These are phyloP conservation scores for Phaeoacremonium minimum DNA, from an alignment of 2,329 filamentous ascomycete species.

Conservation along the genomic window DNA sequence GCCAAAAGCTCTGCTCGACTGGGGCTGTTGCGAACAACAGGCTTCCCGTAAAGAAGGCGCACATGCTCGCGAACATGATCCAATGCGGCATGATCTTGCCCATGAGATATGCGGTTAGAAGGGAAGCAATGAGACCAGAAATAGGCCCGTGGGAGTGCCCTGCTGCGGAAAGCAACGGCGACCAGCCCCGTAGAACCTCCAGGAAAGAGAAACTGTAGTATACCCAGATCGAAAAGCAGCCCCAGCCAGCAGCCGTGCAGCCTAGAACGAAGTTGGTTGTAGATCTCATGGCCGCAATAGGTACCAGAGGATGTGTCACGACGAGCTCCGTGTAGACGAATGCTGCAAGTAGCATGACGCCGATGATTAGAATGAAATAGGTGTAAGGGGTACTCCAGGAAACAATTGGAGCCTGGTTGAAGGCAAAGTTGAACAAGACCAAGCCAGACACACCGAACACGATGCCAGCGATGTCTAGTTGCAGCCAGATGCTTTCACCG, in stretches of 20 bases:
- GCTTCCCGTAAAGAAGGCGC: conserved; percentile 36
- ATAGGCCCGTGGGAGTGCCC: conserved; percentile 40
- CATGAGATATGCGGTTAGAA: conserved; percentile 37
- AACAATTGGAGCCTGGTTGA: conserved; percentile 47
- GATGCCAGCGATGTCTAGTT: conserved; percentile 4
- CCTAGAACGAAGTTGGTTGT: conserved; percentile 44
- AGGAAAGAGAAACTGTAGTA: conserved; percentile 35
- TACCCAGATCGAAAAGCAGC: conserved; percentile 34
- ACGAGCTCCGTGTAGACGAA: conserved; percentile 46
- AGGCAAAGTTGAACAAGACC: conserved; percentile 53
- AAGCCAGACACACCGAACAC: conserved; percentile 41
- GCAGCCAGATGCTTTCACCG: conserved; percentile 15
- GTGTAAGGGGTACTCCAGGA: conserved; percentile 48
- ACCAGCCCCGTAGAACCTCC: conserved; percentile 25
- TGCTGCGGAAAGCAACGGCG: conserved; percentile 37
- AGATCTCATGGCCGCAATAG: conserved; percentile 37
- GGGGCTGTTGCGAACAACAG: conserved; percentile 43
- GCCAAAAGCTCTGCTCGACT: conserved; percentile 58
- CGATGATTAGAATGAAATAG: conserved; percentile 46
- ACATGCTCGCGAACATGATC: conserved; percentile 39
- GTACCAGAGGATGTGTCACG: conserved; percentile 43
- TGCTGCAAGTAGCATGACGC: conserved; percentile 37
- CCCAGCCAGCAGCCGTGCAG: conserved; percentile 38
- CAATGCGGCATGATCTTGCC: conserved; percentile 29
- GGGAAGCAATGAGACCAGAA: conserved; percentile 36